phyloP scores from a whole-genome alignment of 78 protist genomes.

The Dictyostelium capitatum region DNA sequence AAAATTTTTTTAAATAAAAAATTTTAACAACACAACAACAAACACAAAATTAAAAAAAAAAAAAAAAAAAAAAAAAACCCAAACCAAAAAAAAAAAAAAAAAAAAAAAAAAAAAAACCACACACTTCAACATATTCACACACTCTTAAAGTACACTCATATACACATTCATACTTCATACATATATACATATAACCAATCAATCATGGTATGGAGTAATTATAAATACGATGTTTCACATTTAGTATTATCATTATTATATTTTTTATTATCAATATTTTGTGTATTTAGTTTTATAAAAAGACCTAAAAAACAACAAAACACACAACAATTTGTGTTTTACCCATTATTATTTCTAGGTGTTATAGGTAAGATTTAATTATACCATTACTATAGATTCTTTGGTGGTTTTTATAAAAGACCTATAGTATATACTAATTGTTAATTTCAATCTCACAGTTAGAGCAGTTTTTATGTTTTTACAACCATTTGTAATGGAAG shows the following conservation, averaged over 20 bases:
- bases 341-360: constrained; percentile 51
- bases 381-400: background rate
- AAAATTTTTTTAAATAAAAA: too few relatives aligned
- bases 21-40: too few relatives aligned
- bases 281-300: constrained; percentile 15
- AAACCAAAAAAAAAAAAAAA: too few relatives aligned
- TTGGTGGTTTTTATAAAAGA: too few relatives aligned
- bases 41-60: too few relatives aligned
- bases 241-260: constrained; percentile 18
- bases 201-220: background rate
- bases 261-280: constrained; percentile 5
- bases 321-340: constrained; percentile 27
- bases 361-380: constrained; percentile 31
- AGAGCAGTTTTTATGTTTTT: constrained; percentile 56
- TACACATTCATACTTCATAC: too few relatives aligned
- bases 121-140: too few relatives aligned
- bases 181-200: background rate
- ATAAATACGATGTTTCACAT: constrained; percentile 39
- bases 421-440: too few relatives aligned
- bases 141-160: too few relatives aligned
- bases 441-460: too few relatives aligned
- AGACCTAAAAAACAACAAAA: constrained; percentile 25
- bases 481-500: constrained; percentile 63
- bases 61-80: too few relatives aligned
- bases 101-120: too few relatives aligned